Conservation (phyloP, 164 flowering plant genomes). For the Euptelea pleiosperma region DNA sequence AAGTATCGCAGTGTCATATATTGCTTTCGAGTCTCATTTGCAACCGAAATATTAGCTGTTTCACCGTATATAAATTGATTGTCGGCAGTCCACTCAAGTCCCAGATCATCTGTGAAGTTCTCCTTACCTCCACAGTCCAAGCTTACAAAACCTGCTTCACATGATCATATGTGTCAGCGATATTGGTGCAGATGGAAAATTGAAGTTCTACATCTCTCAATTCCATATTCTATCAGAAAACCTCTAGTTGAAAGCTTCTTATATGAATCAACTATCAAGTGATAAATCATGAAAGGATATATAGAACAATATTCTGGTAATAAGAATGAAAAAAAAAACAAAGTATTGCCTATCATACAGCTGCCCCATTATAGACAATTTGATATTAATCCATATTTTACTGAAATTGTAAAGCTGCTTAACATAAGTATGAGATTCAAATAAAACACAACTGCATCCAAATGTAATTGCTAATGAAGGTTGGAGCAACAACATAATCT, state of each 20-base stretch:
- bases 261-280: background rate
- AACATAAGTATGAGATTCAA: too few relatives aligned
- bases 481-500: too few relatives aligned
- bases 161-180: constrained; percentile 15
- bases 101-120: constrained; percentile 71
- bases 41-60: constrained; percentile 48
- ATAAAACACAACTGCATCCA: too few relatives aligned
- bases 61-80: constrained; percentile 48
- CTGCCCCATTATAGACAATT: background rate
- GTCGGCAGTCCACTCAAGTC: constrained; percentile 81
- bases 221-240: background rate
- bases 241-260: background rate
- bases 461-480: too few relatives aligned
- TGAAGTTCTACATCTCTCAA: background rate
- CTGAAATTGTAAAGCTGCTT: too few relatives aligned
- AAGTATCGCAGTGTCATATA: constrained; percentile 73
- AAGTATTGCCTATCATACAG: background rate
- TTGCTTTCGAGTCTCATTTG: constrained; percentile 70
- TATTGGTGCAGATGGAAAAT: background rate
- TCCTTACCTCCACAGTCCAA: constrained; percentile 80
- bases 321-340: background rate
- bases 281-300: background rate
- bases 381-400: too few relatives aligned
- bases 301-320: background rate
- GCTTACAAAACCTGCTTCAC: constrained; percentile 83